These are phyloP conservation scores for Amanita muscaria DNA, from an alignment of 768 basidiomycete species.

Conservation along the genomic window DNA sequence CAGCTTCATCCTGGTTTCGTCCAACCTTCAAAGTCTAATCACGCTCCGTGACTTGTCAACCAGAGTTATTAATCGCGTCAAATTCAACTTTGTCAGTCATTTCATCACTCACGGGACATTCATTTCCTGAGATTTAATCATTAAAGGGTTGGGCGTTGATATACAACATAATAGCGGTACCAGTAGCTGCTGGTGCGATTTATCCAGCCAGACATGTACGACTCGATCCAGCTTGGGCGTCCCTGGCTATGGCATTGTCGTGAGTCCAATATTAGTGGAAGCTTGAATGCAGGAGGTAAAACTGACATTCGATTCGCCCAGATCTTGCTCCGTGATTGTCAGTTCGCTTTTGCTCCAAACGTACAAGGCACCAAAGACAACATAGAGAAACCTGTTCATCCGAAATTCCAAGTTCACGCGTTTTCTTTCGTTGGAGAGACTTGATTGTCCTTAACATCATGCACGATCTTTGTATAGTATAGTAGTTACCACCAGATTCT, in stretches of 20 bases:
- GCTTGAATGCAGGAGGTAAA: neutral
- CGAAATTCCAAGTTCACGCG: too few relatives aligned
- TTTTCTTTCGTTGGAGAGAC: too few relatives aligned
- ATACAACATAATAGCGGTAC: conserved; percentile 60
- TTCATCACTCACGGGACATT: neutral
- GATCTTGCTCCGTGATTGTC: conserved; percentile 32
- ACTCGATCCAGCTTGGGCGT: conserved; percentile 72
- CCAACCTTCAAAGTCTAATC: conserved; percentile 50
- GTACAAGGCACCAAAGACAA: conserved; percentile 26
- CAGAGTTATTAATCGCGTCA: conserved; percentile 61
- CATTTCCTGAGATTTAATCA: neutral
- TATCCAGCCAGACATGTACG: conserved; percentile 61
- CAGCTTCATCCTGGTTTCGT: conserved; percentile 70
- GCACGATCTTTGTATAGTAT: too few relatives aligned
- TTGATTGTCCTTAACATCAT: too few relatives aligned
- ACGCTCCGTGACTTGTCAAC: conserved; percentile 56
- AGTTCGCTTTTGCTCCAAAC: conserved; percentile 51
- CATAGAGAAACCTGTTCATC: too few relatives aligned
- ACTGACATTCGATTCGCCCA: neutral
- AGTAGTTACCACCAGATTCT: too few relatives aligned
- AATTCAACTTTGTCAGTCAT: conserved; percentile 67
- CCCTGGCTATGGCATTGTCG: conserved; percentile 74
- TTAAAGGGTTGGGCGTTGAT: conserved; percentile 53
- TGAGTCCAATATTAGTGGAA: conserved; percentile 23
- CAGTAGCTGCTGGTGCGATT: conserved; percentile 71